Conservation (phyloP, 2,329 filamentous ascomycete species). For the Botrytis aclada region DNA sequence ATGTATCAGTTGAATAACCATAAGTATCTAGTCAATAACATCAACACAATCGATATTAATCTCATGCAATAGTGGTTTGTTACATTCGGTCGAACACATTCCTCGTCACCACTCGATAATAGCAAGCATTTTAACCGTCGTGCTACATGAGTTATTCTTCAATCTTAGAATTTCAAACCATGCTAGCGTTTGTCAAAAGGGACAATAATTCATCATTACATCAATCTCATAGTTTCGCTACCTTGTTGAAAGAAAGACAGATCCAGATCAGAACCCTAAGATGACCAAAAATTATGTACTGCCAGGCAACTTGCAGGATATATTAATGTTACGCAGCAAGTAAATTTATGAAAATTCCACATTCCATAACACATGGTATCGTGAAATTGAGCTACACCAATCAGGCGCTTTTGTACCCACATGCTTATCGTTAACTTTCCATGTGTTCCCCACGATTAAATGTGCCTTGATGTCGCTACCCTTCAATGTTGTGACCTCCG, state of each 20-base stretch:
- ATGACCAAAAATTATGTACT: not conserved
- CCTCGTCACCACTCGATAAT: not conserved
- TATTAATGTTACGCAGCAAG: not conserved
- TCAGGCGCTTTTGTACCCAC: not conserved
- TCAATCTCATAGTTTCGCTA: not conserved
- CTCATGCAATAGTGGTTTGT: not conserved
- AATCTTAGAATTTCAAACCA: not conserved
- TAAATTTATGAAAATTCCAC: conserved; percentile 3
- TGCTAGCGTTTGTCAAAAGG: not conserved
- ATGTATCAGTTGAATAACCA: not conserved
- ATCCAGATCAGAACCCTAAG: not conserved
- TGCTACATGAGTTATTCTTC: not conserved
- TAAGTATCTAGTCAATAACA: not conserved
- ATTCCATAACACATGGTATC: conserved; percentile 5
- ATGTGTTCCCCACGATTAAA: not conserved
- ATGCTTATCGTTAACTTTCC: conserved; percentile 6
- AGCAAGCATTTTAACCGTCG: not conserved
- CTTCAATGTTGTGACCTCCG: not conserved
- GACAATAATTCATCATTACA: not conserved
- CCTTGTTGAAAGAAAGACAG: not conserved
- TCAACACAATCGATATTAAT: not conserved
- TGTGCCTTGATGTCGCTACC: conserved; percentile 11
- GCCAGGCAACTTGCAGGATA: not conserved
- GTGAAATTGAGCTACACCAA: not conserved
- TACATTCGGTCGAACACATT: not conserved